Base-by-base conservation (phyloP, 257 asterid species). In the Solanum bulbocastanum region DNA sequence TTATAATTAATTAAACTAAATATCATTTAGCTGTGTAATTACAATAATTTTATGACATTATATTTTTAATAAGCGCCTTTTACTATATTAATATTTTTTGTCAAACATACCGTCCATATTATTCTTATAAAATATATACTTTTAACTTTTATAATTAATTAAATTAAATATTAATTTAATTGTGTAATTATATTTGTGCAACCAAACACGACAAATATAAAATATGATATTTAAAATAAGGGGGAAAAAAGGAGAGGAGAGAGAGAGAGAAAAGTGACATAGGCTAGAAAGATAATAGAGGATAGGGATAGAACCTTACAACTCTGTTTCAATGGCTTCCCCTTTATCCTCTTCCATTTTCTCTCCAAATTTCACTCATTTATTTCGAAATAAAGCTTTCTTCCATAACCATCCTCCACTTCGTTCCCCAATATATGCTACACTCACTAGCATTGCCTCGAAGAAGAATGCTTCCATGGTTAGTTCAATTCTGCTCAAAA, bases 301-400 rank as follows among this genome's bases (percentile, higher is more conserved):
- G 88, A 93, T 93, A 92, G 92, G 87, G 96, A 94, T 94, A 96
- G 92, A 84, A 90, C 92, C 89, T 90, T 91, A 92, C 92, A 85
- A 76, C 76, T 49, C 92, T 65, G 56, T 87, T 88, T 87, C 90
- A 20, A 93, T 94, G 97, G 97, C 96, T 87, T 86, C 89, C 86
- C 93, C 92, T 87, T 85, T 91, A 44, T 91, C 94, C 75, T 91
- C 94, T 62, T 87, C 94, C 87, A 36, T 85, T 62, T 65, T 87
- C 90, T 90, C 60, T 76, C 84, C 90, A 87, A 83, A 81, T 27
- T 65, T 44, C 90, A 86, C 36, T 4, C 14, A 65, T 74, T 22
- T 82, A 3, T 60, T 72, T 36, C 88, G 52, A 65, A 87, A 83
- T 11, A 89, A 89, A 4, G 20, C 87, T 83, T 84, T 91, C 56